phyloP scores from a whole-genome alignment of 2,329 filamentous ascomycete genomes.

The Sporothrix schenckii region DNA sequence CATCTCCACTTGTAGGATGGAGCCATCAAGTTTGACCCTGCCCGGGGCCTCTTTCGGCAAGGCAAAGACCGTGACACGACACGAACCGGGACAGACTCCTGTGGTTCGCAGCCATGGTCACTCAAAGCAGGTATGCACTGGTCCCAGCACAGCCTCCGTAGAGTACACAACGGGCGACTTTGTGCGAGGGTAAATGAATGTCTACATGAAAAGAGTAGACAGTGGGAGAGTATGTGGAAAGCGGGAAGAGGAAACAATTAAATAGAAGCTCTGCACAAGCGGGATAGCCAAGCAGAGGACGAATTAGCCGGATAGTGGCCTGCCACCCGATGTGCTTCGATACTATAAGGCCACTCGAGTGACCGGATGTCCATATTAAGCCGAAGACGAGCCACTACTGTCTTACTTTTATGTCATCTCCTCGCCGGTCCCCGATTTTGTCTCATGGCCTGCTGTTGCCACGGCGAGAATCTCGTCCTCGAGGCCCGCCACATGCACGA shows the following conservation, averaged over 20 bases:
- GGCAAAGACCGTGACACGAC: not conserved
- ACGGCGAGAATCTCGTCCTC: conserved; percentile 80
- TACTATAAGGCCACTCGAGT: too few species aligned
- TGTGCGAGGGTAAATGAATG: not conserved
- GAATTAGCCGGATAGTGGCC: conserved; percentile 25
- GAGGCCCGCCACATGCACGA: conserved; percentile 72
- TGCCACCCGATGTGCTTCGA: not conserved
- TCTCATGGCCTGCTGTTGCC: conserved; percentile 76
- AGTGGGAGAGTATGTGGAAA: not conserved
- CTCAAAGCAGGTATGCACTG: not conserved
- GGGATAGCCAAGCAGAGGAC: not conserved
- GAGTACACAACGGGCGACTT: not conserved
- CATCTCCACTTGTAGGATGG: not conserved
- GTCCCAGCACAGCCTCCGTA: not conserved
- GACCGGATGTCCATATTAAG: not conserved
- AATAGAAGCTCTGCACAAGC: not conserved
- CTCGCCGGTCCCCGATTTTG: not conserved
- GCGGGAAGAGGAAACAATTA: not conserved
- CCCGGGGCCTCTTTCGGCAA: not conserved
- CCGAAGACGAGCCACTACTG: not conserved
- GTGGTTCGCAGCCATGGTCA: not conserved
- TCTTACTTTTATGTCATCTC: not conserved
- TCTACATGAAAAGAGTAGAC: not conserved
- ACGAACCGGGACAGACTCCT: conserved; percentile 2
- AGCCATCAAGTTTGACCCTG: not conserved